Base-by-base conservation (phyloP, 2,329 filamentous ascomycete species). In the Anthostomella pinea region DNA sequence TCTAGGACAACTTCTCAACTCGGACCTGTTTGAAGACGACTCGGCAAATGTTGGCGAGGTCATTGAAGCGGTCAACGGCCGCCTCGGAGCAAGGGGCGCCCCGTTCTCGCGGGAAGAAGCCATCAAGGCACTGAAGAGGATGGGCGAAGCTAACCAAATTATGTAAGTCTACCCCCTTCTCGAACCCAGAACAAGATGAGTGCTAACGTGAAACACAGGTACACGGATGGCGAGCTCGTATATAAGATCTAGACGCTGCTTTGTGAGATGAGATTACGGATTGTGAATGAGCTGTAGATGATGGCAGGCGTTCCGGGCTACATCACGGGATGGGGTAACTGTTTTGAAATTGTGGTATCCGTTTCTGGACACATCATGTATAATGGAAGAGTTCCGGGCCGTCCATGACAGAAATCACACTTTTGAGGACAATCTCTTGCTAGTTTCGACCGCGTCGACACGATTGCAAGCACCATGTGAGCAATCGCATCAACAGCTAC, bases 101-200 rank as follows among this genome's bases (percentile, higher is more conserved):
- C 64, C 72, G 23, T 98, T 95, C 65, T 74, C 70, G 17, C 74
- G 74, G 23, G 70, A 69, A 0, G 93, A 98, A 64, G 87, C 85
- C 1, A 68, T 84, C 39, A 77, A 83, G 61, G 90, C 88, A 28
- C 68, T 98, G 38, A 79, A 79, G 63, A 81, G 76, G 58, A 82
- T 98, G 79, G 83, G 87, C 54, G 81, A 86, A 48, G 72, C 75
- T 52, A 96, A 96, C 62, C 83, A 91, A 69, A 82, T 98, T 58
- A 98, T 98, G 90, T 91, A 70, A 77, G 86, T 80, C 37, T 31
- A 31, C 28, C 25, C 21, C 15, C n/a, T 13, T 8, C 7, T 27
- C 23, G n/a, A n/a, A n/a, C n/a, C n/a, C 25, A 7, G 23, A 15
- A 20, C 6, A 21, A 13, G 16, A 22, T 8, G 18, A 17, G 10